Conservation (phyloP, 805 yeast genomes). For the Starmerella potacharoeniae region DNA sequence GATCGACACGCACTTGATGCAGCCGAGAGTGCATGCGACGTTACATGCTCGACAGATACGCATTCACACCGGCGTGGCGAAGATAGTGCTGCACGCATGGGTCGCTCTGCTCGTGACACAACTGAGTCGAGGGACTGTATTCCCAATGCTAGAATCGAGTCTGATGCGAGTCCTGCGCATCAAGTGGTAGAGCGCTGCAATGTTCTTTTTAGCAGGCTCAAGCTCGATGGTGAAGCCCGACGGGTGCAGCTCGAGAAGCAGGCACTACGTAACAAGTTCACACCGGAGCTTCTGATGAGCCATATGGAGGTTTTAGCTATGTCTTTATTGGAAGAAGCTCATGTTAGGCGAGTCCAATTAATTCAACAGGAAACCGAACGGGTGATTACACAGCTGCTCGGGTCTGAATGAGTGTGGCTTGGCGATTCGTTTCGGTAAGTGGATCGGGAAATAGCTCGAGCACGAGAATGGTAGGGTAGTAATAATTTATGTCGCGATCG, state of each 20-base stretch:
- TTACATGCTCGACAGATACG: too few relatives aligned
- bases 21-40: too few relatives aligned
- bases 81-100: too few relatives aligned
- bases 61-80: too few relatives aligned
- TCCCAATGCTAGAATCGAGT: too few relatives aligned
- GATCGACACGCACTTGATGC: too few relatives aligned
- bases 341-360: slow-evolving; percentile 4
- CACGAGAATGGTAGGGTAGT: too few relatives aligned
- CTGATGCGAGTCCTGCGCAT: background rate
- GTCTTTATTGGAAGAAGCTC: background rate
- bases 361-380: slow-evolving; percentile 7
- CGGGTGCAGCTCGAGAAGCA: background rate
- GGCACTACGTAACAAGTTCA: background rate
- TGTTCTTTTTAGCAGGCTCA: background rate
- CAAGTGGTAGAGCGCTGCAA: background rate
- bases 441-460: too few relatives aligned
- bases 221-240: background rate
- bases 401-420: background rate
- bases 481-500: too few relatives aligned
- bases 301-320: slow-evolving; percentile 1
- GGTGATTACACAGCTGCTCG: background rate
- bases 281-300: background rate
- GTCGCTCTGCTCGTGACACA: too few relatives aligned
- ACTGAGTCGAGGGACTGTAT: too few relatives aligned
- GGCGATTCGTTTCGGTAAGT: too few relatives aligned